Percentiles rank a stretch among this genome's conserved stretches.
phyloP scores from a whole-genome alignment of 2,329 filamentous ascomycete species.

The Aspergillus hiratsukae region DNA sequence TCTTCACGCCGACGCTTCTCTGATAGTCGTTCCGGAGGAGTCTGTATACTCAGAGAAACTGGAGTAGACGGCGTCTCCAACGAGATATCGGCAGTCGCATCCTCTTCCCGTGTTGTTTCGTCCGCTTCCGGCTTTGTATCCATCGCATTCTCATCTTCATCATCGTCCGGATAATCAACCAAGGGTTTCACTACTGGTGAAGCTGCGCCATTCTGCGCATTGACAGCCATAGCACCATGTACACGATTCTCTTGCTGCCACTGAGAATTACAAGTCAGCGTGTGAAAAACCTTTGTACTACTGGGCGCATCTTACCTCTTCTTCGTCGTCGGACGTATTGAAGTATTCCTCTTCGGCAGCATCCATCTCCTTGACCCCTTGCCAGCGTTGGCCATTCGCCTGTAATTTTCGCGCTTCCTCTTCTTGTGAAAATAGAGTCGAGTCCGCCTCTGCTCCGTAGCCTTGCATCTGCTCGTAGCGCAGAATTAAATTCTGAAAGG shows the following conservation, averaged over 20 bases:
- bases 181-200: conserved; percentile 65
- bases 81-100: conserved; percentile 21
- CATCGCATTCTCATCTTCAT: conserved; percentile 70
- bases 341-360: conserved; percentile 89
- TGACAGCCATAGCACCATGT: conserved; percentile 29
- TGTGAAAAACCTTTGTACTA: neutral
- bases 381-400: conserved; percentile 58
- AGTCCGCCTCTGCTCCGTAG: conserved; percentile 61
- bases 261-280: conserved; percentile 16
- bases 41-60: conserved; percentile 21
- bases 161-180: conserved; percentile 90
- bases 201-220: conserved; percentile 54
- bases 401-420: conserved; percentile 50
- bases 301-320: conserved; percentile 47
- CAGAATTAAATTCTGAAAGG: conserved; percentile 70
- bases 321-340: conserved; percentile 81
- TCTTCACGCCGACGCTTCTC: conserved; percentile 83
- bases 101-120: conserved; percentile 10
- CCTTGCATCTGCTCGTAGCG: conserved; percentile 76
- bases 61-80: conserved; percentile 22
- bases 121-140: conserved; percentile 46
- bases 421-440: conserved; percentile 64
- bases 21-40: conserved; percentile 70
- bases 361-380: conserved; percentile 77
- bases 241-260: conserved; percentile 35